phyloP scores from a whole-genome alignment of 306 rosid species.

The Trifolium subterraneum region DNA sequence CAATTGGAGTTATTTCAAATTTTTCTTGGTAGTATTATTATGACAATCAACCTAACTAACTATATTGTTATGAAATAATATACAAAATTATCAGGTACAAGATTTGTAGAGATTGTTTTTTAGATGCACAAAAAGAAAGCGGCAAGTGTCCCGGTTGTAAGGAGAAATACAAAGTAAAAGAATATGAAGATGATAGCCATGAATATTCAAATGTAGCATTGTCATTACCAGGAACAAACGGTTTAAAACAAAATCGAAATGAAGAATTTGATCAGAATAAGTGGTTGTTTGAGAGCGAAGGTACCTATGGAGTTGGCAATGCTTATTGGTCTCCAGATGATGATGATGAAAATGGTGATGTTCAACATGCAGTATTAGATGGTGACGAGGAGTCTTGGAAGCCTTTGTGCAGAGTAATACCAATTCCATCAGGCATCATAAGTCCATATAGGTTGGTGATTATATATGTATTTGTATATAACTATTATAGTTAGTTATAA shows the following conservation, averaged over 20 bases:
- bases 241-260: constrained; percentile 64
- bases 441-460: constrained; percentile 82
- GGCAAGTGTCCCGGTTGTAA: constrained; percentile 88
- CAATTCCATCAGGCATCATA: constrained; percentile 61
- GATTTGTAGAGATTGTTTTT: constrained; percentile 85
- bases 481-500: not conserved
- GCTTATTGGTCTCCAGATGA: constrained; percentile 74
- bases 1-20: no score
- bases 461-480: not conserved
- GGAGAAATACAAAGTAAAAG: constrained; percentile 70
- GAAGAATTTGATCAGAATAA: constrained; percentile 88
- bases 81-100: constrained; percentile 57
- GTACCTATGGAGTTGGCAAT: constrained; percentile 88
- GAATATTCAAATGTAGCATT: constrained; percentile 56
- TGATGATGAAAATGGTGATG: constrained; percentile 46
- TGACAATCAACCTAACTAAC: not conserved
- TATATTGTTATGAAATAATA: not conserved
- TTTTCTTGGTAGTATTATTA: not conserved
- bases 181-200: constrained; percentile 55
- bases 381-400: constrained; percentile 69
- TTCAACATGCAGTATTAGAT: constrained; percentile 49
- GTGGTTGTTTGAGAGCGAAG: constrained; percentile 85
- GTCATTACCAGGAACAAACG: constrained; percentile 61
- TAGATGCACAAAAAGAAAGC: constrained; percentile 75
- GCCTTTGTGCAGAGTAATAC: constrained; percentile 63